Evolutionary conservation across 1,284 basidiomycete species (phyloP).

Genomic region (Malassezia restricta): DNA sequence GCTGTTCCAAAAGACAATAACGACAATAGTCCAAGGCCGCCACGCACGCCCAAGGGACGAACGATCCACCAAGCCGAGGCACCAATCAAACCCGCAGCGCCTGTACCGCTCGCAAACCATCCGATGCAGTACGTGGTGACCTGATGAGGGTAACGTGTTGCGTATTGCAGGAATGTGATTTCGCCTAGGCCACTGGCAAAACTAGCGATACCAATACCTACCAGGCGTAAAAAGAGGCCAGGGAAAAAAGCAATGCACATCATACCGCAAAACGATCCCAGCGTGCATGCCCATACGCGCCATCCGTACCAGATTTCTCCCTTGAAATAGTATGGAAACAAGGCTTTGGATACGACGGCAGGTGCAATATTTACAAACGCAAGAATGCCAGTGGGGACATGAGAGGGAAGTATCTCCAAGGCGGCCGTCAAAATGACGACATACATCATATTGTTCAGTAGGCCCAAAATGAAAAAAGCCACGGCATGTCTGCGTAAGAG

Average conservation of each 20-base stretch:
- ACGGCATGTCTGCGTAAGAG: constrained; percentile 14
- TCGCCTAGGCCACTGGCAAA: constrained; percentile 90
- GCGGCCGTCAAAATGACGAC: constrained; percentile 94
- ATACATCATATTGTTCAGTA: constrained; percentile 52
- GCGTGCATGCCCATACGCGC: constrained; percentile 47
- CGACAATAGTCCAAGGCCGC: constrained; percentile 57
- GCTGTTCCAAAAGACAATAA: constrained; percentile 34
- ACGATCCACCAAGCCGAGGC: constrained; percentile 91
- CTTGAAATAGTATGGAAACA: constrained; percentile 64
- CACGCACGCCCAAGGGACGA: constrained; percentile 66
- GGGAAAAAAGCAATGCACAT: constrained; percentile 60
- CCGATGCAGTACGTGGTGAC: constrained; percentile 21
- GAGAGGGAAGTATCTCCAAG: constrained; percentile 71
- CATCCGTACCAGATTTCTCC: constrained; percentile 30
- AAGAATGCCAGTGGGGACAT: constrained; percentile 60
- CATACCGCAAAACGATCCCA: constrained; percentile 37
- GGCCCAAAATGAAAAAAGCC: constrained; percentile 45
- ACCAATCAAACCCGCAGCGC: constrained; percentile 81
- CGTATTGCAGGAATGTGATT: constrained; percentile 82
- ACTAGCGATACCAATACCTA: constrained; percentile 78
- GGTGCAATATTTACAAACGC: constrained; percentile 55
- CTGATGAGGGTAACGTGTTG: constrained; percentile 54
- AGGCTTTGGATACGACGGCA: constrained; percentile 60
- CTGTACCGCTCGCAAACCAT: constrained; percentile 62
- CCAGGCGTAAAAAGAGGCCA: constrained; percentile 58